Conservation (phyloP, 768 basidiomycete species). For the Termitomyces sp. region DNA sequence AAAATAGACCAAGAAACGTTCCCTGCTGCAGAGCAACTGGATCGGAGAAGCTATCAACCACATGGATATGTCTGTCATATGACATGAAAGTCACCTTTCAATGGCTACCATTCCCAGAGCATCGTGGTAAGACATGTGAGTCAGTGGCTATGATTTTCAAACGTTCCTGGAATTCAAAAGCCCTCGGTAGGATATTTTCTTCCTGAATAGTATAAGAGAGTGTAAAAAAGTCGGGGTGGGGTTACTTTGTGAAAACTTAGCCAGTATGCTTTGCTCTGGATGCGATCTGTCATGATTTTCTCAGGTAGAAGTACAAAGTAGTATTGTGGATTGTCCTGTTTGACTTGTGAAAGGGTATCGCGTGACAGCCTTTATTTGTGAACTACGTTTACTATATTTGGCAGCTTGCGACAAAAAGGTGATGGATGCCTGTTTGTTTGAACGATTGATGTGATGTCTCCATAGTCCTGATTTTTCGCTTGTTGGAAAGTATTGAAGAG, state of each 20-base stretch:
- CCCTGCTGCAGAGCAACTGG: neutral
- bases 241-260: neutral
- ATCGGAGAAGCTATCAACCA: neutral
- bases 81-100: neutral
- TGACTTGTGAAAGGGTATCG: neutral
- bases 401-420: constrained; percentile 9
- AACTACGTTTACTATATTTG: constrained; percentile 36
- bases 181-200: neutral
- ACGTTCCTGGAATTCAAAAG: neutral
- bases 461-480: neutral
- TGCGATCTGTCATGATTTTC: neutral
- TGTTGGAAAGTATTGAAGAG: neutral
- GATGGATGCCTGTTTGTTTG: neutral
- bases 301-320: neutral
- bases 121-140: neutral
- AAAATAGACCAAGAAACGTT: neutral
- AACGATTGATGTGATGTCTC: neutral
- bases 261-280: neutral
- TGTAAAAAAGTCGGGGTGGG: neutral
- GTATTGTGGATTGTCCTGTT: neutral
- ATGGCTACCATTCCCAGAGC: neutral
- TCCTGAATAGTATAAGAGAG: neutral
- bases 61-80: neutral
- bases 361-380: constrained; percentile 5
- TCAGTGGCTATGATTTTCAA: neutral